A percentile compares a stretch with the other conserved stretches of the same genome.
Evolutionary conservation across 2,329 filamentous ascomycete species (phyloP).

Genomic region (Aspergillus texensis): DNA sequence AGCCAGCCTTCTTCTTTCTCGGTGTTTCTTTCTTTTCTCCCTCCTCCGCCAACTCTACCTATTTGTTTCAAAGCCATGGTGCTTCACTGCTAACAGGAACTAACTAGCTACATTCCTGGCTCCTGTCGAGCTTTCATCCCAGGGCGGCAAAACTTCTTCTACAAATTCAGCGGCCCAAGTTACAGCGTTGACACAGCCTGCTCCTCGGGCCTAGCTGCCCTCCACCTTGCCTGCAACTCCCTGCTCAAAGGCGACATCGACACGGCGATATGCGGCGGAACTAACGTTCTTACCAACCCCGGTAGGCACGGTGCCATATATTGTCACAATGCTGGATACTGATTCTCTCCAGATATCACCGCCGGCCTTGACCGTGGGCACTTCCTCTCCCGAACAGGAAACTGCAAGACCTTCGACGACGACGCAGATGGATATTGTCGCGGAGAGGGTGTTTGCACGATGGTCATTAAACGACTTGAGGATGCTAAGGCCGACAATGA

Average conservation of each 20-base stretch:
- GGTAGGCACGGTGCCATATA: constrained; percentile 60
- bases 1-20: background rate
- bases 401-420: constrained; percentile 80
- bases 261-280: constrained; percentile 76
- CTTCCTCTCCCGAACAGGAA: constrained; percentile 70
- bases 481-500: constrained; percentile 78
- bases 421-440: constrained; percentile 81
- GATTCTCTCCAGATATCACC: constrained; percentile 34
- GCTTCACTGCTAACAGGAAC: constrained; percentile 33
- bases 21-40: constrained; percentile 15
- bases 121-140: background rate
- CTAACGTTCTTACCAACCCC: constrained; percentile 76
- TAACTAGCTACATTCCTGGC: constrained; percentile 39
- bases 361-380: constrained; percentile 74
- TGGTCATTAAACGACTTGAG: constrained; percentile 77
- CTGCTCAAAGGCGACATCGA: constrained; percentile 77
- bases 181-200: constrained; percentile 78
- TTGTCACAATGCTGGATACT: background rate
- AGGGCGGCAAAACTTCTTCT: constrained; percentile 58
- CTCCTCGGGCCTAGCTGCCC: constrained; percentile 72
- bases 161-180: constrained; percentile 74
- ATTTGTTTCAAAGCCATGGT: background rate
- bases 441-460: constrained; percentile 72
- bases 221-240: constrained; percentile 72
- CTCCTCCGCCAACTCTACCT: background rate